Conservation (phyloP, 495 filamentous ascomycete species). For the Paragyromitra xinjiangensis region DNA sequence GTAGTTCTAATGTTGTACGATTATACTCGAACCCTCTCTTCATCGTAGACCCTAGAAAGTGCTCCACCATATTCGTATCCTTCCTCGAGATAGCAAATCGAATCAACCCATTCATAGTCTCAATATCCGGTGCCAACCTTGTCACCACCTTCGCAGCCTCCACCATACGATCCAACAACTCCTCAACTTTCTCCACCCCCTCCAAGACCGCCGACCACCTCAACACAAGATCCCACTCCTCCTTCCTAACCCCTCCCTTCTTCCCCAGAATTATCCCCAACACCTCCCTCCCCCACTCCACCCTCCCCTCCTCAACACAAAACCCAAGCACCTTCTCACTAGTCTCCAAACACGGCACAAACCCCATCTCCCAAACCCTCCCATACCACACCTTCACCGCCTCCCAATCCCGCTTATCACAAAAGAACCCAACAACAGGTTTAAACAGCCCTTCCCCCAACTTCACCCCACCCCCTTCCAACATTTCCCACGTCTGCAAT, state of each 20-base stretch:
- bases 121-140: slow-evolving; percentile 65
- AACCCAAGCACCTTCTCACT: slow-evolving; percentile 65
- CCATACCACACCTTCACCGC: slow-evolving; percentile 72
- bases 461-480: slow-evolving; percentile 57
- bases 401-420: slow-evolving; percentile 62
- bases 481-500: slow-evolving; percentile 59
- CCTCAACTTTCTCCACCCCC: slow-evolving; percentile 73
- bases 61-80: slow-evolving; percentile 58
- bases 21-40: slow-evolving; percentile 72
- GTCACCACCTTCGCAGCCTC: slow-evolving; percentile 54
- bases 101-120: slow-evolving; percentile 79
- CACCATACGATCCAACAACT: slow-evolving; percentile 71
- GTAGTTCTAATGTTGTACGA: slow-evolving; percentile 72
- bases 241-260: slow-evolving; percentile 62
- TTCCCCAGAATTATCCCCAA: slow-evolving; percentile 65
- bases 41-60: slow-evolving; percentile 71
- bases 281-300: slow-evolving; percentile 70
- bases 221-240: slow-evolving; percentile 73
- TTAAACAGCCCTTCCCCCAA: slow-evolving; percentile 60
- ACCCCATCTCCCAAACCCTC: slow-evolving; percentile 63
- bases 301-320: slow-evolving; percentile 68
- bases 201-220: slow-evolving; percentile 77
- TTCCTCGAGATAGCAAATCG: slow-evolving; percentile 69
- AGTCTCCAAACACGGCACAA: slow-evolving; percentile 62
- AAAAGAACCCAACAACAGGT: slow-evolving; percentile 66